Percentiles rank a stretch among this genome's conserved stretches.
phyloP scores from a whole-genome alignment of 139 green algal genomes.

The Micractinium conductrix region DNA sequence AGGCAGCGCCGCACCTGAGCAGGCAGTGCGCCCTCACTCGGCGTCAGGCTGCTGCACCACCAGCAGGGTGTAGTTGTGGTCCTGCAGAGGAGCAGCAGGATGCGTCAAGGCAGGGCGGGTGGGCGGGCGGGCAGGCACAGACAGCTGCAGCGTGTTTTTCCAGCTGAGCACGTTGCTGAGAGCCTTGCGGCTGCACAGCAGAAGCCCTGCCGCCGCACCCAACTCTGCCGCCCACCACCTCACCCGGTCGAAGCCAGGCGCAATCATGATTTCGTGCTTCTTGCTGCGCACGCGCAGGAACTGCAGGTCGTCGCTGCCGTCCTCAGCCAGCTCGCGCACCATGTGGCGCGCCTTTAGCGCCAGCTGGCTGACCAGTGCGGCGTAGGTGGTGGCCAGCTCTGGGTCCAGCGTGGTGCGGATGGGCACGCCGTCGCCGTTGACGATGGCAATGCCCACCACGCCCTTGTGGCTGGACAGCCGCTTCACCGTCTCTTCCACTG shows the following conservation, averaged over 20 bases:
- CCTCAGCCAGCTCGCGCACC: slow-evolving; percentile 76
- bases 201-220: too few relatives aligned
- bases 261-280: slow-evolving; percentile 92
- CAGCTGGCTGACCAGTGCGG: slow-evolving; percentile 66
- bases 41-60: slow-evolving; percentile 77
- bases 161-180: too few relatives aligned
- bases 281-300: slow-evolving; percentile 84
- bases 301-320: slow-evolving; percentile 85
- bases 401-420: slow-evolving; percentile 89
- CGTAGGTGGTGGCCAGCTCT: slow-evolving; percentile 75
- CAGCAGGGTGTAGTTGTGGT: slow-evolving; percentile 74
- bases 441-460: slow-evolving; percentile 81
- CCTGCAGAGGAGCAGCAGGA: too few relatives aligned
- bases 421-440: slow-evolving; percentile 88
- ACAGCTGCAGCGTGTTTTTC: too few relatives aligned
- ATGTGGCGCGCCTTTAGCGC: slow-evolving; percentile 73
- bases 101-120: too few relatives aligned
- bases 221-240: background rate
- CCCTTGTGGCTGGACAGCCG: slow-evolving; percentile 68
- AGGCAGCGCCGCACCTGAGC: too few relatives aligned
- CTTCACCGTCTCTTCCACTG: slow-evolving; percentile 85
- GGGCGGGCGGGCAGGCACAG: too few relatives aligned
- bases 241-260: slow-evolving; percentile 74
- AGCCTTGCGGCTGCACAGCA: too few relatives aligned
- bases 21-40: too few relatives aligned